Conservation (phyloP, 768 basidiomycete genomes). For the Kwoniella heveanensis region DNA sequence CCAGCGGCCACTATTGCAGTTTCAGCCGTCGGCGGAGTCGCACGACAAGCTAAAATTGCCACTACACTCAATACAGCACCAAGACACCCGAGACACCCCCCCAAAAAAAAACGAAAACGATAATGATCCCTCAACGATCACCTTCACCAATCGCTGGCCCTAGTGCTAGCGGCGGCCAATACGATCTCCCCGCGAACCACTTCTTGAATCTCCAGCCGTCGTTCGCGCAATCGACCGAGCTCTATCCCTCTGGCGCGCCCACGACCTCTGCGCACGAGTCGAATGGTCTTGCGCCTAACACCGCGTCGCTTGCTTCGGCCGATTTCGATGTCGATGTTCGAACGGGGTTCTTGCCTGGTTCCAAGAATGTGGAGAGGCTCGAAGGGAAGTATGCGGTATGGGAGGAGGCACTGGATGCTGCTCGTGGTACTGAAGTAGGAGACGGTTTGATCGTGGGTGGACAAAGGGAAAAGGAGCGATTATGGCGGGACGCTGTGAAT, state of each 20-base stretch:
- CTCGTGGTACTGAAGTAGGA: constrained; percentile 59
- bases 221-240: constrained; percentile 29
- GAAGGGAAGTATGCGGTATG: constrained; percentile 69
- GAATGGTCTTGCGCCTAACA: constrained; percentile 58
- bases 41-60: constrained; percentile 1
- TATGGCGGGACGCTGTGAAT: constrained; percentile 69
- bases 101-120: too few species aligned
- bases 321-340: constrained; percentile 90
- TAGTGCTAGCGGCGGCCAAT: not conserved
- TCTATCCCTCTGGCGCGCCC: constrained; percentile 30
- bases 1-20: too few species aligned
- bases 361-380: constrained; percentile 68
- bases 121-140: constrained; percentile 23
- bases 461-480: constrained; percentile 58
- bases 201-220: constrained; percentile 54
- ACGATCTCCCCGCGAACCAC: constrained; percentile 42
- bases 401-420: constrained; percentile 62
- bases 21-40: too few species aligned
- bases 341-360: constrained; percentile 88
- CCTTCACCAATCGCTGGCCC: constrained; percentile 8
- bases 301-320: constrained; percentile 72
- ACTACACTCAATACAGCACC: not conserved
- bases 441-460: constrained; percentile 41
- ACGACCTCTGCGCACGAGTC: constrained; percentile 43
- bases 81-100: too few species aligned